Conservation (phyloP, 257 asterid genomes). For the Salvia splendens region DNA sequence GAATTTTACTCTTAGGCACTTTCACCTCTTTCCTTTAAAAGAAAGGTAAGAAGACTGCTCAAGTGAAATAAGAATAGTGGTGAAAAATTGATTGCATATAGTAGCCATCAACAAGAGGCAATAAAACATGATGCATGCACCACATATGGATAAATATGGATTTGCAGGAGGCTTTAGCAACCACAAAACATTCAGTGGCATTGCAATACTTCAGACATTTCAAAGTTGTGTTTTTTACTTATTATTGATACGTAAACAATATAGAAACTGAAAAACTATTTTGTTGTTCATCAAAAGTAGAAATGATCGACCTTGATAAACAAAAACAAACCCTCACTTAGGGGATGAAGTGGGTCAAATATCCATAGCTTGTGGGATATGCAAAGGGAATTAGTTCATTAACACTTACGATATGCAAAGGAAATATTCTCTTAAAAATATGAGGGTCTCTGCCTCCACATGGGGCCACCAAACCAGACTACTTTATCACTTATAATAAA, state of each 20-base stretch:
- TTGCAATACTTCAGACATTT: not conserved
- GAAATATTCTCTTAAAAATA: not conserved
- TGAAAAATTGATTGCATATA: not conserved
- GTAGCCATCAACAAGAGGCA: not conserved
- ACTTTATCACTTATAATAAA: slow-evolving; percentile 3
- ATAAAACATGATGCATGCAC: not conserved
- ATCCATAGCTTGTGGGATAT: not conserved
- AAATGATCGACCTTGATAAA: not conserved
- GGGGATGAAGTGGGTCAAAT: not conserved
- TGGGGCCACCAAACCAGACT: slow-evolving; percentile 24
- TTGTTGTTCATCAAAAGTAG: not conserved
- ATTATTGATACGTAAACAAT: no score
- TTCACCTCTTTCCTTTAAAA: not conserved
- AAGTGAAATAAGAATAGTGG: slow-evolving; percentile 23
- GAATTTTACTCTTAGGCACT: slow-evolving; percentile 37
- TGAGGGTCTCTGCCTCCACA: not conserved
- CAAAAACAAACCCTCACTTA: not conserved
- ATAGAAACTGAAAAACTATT: not conserved
- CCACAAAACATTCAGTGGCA: not conserved
- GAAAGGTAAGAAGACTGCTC: slow-evolving; percentile 11
- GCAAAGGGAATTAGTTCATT: not conserved
- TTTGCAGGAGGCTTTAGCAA: not conserved
- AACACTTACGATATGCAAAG: not conserved
- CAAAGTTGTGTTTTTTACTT: not conserved
- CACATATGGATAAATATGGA: not conserved